These are phyloP conservation scores for Pichia ethanolica DNA, from an alignment of 805 yeast genomes.

Conservation along the genomic window DNA sequence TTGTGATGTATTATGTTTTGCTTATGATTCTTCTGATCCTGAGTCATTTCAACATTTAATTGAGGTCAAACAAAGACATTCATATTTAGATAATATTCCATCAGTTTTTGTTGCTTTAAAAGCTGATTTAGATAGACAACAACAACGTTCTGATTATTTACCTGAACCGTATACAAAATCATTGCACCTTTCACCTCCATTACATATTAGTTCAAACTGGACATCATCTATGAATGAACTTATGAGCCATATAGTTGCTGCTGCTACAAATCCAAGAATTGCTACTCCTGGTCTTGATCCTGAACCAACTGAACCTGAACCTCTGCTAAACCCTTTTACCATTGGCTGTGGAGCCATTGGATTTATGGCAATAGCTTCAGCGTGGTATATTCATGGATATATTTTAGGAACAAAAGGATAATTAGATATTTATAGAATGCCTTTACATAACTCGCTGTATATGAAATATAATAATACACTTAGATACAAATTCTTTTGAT, in stretches of 20 bases:
- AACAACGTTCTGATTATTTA: conserved; percentile 76
- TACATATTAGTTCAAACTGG: conserved; percentile 91
- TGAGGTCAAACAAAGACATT: conserved; percentile 55
- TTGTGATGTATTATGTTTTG: conserved; percentile 85
- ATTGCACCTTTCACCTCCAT: conserved; percentile 65
- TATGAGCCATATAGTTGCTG: conserved; percentile 80
- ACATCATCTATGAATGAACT: conserved; percentile 76
- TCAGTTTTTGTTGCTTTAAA: conserved; percentile 84
- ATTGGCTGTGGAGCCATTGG: conserved; percentile 67
- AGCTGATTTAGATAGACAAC: conserved; percentile 94
- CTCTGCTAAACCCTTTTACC: conserved; percentile 40
- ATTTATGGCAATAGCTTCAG: conserved; percentile 52
- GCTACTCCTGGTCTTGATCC: conserved; percentile 77
- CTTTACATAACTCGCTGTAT: no score
- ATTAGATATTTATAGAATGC: neutral
- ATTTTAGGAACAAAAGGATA: conserved; percentile 5
- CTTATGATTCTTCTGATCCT: conserved; percentile 94
- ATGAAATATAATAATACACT: no score
- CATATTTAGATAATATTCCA: conserved; percentile 60
- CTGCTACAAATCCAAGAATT: conserved; percentile 69
- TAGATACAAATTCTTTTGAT: no score
- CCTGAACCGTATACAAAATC: conserved; percentile 81
- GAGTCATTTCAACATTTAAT: conserved; percentile 83
- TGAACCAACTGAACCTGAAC: conserved; percentile 44
- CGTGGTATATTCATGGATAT: conserved; percentile 58